These are phyloP conservation scores for Phytophthora cactorum DNA, from an alignment of 352 stramenopile genomes.

Conservation along the genomic window DNA sequence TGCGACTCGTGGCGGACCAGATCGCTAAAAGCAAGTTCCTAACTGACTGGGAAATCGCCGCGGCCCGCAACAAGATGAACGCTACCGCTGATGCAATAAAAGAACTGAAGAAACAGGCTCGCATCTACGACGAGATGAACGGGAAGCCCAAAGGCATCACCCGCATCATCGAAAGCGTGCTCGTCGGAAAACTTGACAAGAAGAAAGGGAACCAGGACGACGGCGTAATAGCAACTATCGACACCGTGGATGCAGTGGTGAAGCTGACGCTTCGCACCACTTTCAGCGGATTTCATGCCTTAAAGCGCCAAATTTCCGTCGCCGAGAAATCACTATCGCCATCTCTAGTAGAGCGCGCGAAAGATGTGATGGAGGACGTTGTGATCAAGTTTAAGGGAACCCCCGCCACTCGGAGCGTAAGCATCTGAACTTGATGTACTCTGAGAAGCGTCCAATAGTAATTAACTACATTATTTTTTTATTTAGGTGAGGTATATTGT, in stretches of 20 bases:
- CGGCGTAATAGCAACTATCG: constrained; percentile 6
- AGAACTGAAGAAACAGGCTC: constrained; percentile 22
- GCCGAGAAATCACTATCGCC: constrained; percentile 25
- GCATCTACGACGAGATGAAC: constrained; percentile 32
- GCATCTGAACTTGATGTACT: constrained; percentile 1
- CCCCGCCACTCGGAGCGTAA: constrained; percentile 14
- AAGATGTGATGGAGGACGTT: constrained; percentile 24
- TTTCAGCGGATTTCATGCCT: constrained; percentile 26
- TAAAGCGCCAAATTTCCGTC: constrained; percentile 27
- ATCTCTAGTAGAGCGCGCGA: constrained; percentile 28
- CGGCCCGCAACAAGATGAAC: constrained; percentile 26
- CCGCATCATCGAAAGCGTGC: constrained; percentile 27
- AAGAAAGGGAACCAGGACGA: constrained; percentile 15
- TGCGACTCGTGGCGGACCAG: constrained; percentile 22
- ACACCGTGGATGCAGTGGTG: constrained; percentile 31
- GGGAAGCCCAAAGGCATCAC: constrained; percentile 29
- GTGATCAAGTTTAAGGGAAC: constrained; percentile 22
- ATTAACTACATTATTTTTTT: background rate
- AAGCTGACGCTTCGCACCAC: constrained; percentile 22
- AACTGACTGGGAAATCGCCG: constrained; percentile 19
- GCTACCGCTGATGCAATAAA: constrained; percentile 17
- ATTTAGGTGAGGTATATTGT: too few species aligned
- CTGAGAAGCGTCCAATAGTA: background rate
- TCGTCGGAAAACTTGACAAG: constrained; percentile 13
- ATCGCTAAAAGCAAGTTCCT: constrained; percentile 16